A percentile compares a stretch with the other conserved stretches of the same genome.
Evolutionary conservation across 1,284 basidiomycete species (phyloP).

Genomic region (Apiotrichum akiyoshidainum): DNA sequence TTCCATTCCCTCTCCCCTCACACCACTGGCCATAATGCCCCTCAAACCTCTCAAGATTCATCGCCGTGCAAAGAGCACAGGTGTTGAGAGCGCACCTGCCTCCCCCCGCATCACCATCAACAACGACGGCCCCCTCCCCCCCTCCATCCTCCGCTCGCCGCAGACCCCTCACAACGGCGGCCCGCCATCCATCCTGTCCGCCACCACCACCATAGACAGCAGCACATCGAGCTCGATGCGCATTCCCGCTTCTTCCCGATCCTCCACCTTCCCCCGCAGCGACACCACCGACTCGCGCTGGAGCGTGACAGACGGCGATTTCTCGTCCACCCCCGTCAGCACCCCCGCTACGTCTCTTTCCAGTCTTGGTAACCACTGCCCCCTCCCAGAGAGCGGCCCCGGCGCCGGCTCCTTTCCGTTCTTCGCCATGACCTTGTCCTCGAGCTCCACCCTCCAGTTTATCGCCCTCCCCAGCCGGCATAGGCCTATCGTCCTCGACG

Average conservation of each 20-base stretch:
- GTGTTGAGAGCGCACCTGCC: not conserved
- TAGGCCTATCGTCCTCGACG: conserved; percentile 33
- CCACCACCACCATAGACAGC: not conserved
- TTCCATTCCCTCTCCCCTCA: not conserved
- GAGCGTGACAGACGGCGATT: conserved; percentile 18
- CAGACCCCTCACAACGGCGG: not conserved
- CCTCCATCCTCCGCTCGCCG: conserved; percentile 3
- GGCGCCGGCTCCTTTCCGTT: conserved; percentile 32
- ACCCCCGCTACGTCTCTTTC: conserved; percentile 33
- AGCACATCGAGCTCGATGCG: conserved; percentile 2
- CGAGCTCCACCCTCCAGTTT: conserved; percentile 40
- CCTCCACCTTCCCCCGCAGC: conserved; percentile 13
- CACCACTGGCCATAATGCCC: conserved; percentile 1
- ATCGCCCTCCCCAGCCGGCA: conserved; percentile 38
- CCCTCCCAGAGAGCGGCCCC: conserved; percentile 27
- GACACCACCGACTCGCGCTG: conserved; percentile 32
- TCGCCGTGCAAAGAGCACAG: conserved; percentile 1
- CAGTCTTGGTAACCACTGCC: conserved; percentile 34
- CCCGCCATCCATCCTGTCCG: not conserved
- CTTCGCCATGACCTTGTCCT: conserved; percentile 42
- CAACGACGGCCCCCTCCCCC: conserved; percentile 3
- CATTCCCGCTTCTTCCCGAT: not conserved
- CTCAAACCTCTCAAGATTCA: conserved; percentile 10
- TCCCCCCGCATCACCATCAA: conserved; percentile 6
- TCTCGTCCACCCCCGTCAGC: not conserved